Conservation (phyloP, 1,284 basidiomycete genomes). For the Apiotrichum laibachii region DNA sequence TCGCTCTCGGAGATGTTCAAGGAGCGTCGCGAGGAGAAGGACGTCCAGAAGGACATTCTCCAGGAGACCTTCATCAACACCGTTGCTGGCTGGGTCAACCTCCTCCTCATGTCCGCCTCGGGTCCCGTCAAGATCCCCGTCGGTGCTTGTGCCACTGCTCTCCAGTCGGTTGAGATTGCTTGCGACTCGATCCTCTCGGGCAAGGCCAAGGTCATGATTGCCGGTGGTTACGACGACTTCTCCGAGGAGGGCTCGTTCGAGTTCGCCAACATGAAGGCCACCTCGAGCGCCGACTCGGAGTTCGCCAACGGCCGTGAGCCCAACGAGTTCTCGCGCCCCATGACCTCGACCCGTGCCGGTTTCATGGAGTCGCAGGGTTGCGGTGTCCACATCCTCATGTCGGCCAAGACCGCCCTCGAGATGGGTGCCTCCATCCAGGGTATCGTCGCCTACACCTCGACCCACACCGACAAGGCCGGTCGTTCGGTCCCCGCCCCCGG, state of each 20-base stretch:
- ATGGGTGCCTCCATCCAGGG: slow-evolving; percentile 91
- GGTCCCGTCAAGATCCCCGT: slow-evolving; percentile 99
- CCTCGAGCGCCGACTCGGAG: slow-evolving; percentile 92
- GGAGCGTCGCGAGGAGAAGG: slow-evolving; percentile 93
- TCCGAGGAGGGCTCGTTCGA: slow-evolving; percentile 96
- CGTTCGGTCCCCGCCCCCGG: slow-evolving; percentile 92
- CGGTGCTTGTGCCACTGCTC: slow-evolving; percentile 94
- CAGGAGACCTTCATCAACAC: slow-evolving; percentile 99
- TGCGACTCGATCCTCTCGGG: slow-evolving; percentile 89
- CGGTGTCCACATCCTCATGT: slow-evolving; percentile 96
- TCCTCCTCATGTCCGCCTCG: slow-evolving; percentile 86
- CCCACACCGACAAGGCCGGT: slow-evolving; percentile 94
- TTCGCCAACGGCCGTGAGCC: slow-evolving; percentile 98
- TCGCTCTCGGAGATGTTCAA: slow-evolving; percentile 95
- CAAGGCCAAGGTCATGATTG: slow-evolving; percentile 98
- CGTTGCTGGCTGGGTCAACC: slow-evolving; percentile 95
- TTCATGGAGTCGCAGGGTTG: slow-evolving; percentile 98
- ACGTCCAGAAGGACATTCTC: slow-evolving; percentile 95
- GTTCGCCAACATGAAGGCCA: slow-evolving; percentile 99
- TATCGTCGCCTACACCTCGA: slow-evolving; percentile 92
- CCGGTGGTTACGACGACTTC: slow-evolving; percentile 97
- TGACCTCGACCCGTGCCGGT: slow-evolving; percentile 90
- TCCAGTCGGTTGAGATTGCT: slow-evolving; percentile 98
- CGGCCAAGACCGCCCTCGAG: slow-evolving; percentile 89
- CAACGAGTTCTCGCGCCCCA: slow-evolving; percentile 95